Evolutionary conservation across 2,329 filamentous ascomycete genomes (phyloP), one percentile per base, ranked within the genome.

Genomic region (Neonectria punicea): DNA sequence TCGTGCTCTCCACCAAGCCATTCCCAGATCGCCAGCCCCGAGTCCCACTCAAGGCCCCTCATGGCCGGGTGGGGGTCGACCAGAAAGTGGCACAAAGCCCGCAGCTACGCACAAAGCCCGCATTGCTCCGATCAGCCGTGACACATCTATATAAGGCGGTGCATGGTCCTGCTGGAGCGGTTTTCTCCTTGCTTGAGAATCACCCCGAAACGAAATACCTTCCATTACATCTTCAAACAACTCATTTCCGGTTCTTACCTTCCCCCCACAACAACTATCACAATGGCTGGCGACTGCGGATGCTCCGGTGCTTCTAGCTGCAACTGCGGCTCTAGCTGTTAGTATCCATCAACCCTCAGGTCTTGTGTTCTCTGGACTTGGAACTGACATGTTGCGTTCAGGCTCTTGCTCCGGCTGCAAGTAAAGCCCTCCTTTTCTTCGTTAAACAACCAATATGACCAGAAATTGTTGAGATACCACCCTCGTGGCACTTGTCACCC

Each of bases 271-370:
- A 66, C 64, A 71, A 62, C 28, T 34, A 71, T 74, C 74, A 78
- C 68, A 71, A 80, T 80, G 78, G 70, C 76, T 76, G 77, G 73
- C 67, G 68, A 79, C 73, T 79, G 78, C 68, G 78, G 77, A 68
- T 79, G 78, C 74, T 78, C 76, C 68, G 75, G 77, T 70, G 67
- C 74, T 64, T 73, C 75, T 66, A 65, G 72, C 64, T 79, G 78
- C 75, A 77, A 74, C 75, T 79, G 78, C 69, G 78, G 78, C 75
- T 74, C 77, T 63, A 73, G 72, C 74, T 79, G 78, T 79, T 70
- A 53, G 78, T 75, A 25, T 22, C 51, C 18, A 4, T 34, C 14
- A 46, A 13, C 14, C 25, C 8, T 32, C 18, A 13, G n/a, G 5
- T n/a, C n/a, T 14, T 28, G 28, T n/a, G 39, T 30, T 53, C 2